Evolutionary conservation across 108 stramenopile genomes (phyloP), one percentile per base, ranked within the genome.

Genomic region (Skeletonema marinoi): DNA sequence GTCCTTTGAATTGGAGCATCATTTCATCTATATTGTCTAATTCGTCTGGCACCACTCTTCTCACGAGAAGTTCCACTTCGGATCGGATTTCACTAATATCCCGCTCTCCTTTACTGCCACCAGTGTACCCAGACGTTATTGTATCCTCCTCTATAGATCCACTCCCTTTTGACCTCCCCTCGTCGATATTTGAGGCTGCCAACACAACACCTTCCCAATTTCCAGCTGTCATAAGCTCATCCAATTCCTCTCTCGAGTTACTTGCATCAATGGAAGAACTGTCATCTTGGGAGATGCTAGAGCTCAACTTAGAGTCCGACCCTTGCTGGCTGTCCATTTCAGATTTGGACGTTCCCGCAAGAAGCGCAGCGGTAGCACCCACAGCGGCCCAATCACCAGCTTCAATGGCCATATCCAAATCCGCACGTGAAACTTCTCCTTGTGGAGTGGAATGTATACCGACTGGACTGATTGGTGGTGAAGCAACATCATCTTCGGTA

Each of bases 361-460:
- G 73, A 16, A 94, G 74, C 4, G 91, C 93, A 9, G 91, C 93
- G 41, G 94, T 95, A 17, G 88, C 92, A 62, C 94, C 92, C 0
- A 95, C 94, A 17, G 91, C 91, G 13, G 92, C 91, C 94, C 94
- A 95, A 60, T 95, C 91, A 21, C 94, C 94, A 31, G 88, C 82
- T 79, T 93, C 90, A 70, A 95, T 95, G 12, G 88, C 89, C 13
- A 68, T 68, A 73, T 93, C 89, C 10, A 95, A 81, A 54, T 95
- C 90, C 2, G 82, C 78, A 13, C 88, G 76, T 38, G 80, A 74
- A 12, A 85, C 86, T 14, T 73, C 19, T 29, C 69, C 60, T 66
- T 32, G 36, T 19, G 54, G 75, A 38, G 41, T 13, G 4, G 75
- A 76, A 38, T 44, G 41, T 25, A 25, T 39, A 42, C 59, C 60